phyloP scores from a whole-genome alignment of 805 yeast genomes.

The Peterozyma toletana region DNA sequence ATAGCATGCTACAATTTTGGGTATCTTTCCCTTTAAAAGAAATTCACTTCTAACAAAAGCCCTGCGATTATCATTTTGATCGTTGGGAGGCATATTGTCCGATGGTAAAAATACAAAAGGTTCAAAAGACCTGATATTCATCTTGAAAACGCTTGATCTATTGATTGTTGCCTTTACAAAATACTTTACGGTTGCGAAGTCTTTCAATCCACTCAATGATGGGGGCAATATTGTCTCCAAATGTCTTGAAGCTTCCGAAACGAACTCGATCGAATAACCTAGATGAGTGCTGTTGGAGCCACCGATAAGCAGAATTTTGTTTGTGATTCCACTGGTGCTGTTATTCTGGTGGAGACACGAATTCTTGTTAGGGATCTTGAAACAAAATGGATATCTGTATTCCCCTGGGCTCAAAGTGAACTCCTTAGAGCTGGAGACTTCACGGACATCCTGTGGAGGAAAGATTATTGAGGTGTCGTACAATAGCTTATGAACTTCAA shows the following conservation, averaged over 20 bases:
- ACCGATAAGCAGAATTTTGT: slow-evolving; percentile 1
- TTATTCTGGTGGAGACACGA: slow-evolving; percentile 21
- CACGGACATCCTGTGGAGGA: slow-evolving; percentile 42
- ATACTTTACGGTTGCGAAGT: slow-evolving; percentile 36
- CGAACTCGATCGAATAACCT: neutral
- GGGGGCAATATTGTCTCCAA: slow-evolving; percentile 17
- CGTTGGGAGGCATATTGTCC: slow-evolving; percentile 23
- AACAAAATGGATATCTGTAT: slow-evolving; percentile 42
- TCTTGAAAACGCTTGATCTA: slow-evolving; percentile 38
- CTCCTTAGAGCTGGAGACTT: slow-evolving; percentile 33
- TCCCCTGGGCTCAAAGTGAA: slow-evolving; percentile 43
- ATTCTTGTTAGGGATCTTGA: slow-evolving; percentile 33
- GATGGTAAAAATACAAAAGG: slow-evolving; percentile 51
- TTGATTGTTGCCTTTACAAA: slow-evolving; percentile 57
- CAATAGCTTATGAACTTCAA: slow-evolving; percentile 36
- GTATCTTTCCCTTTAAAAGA: slow-evolving; percentile 29
- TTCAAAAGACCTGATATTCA: slow-evolving; percentile 36
- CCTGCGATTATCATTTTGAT: slow-evolving; percentile 27
- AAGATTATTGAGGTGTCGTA: slow-evolving; percentile 44
- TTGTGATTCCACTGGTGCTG: slow-evolving; percentile 5
- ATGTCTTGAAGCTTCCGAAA: slow-evolving; percentile 9
- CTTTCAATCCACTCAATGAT: slow-evolving; percentile 15
- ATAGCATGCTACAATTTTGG: slow-evolving; percentile 34
- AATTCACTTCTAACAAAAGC: slow-evolving; percentile 38
- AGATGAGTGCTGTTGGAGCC: neutral